phyloP scores from a whole-genome alignment of 2,329 filamentous ascomycete genomes.

The Talaromyces marneffei region DNA sequence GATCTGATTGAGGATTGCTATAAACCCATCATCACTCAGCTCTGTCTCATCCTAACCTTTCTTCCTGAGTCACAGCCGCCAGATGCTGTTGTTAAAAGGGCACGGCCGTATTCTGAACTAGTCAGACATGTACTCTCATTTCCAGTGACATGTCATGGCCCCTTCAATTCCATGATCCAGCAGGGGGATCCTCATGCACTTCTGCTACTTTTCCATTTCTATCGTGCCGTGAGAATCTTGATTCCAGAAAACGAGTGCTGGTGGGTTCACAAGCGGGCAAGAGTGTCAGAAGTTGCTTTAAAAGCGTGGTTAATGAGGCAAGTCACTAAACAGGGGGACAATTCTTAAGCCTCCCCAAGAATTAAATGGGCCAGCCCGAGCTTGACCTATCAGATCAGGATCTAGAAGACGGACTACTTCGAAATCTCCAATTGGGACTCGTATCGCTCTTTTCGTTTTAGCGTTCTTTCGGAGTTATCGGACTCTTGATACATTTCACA shows the following conservation, averaged over 20 bases:
- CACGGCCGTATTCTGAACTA: background rate
- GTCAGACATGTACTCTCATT: constrained; percentile 4
- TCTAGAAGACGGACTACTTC: background rate
- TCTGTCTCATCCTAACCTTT: constrained; percentile 10
- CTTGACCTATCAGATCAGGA: too few relatives aligned
- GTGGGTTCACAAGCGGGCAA: constrained; percentile 11
- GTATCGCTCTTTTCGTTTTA: background rate
- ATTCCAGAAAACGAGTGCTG: constrained; percentile 1
- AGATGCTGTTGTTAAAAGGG: too few relatives aligned
- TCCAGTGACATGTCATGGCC: constrained; percentile 8
- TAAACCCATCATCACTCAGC: constrained; percentile 2
- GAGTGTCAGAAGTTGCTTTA: background rate
- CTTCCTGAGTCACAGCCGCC: background rate
- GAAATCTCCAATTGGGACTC: background rate
- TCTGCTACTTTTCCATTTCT: constrained; percentile 9
- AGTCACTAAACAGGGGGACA: background rate
- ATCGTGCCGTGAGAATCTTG: constrained; percentile 10
- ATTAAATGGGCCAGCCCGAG: background rate
- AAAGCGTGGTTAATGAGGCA: constrained; percentile 1
- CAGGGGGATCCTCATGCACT: constrained; percentile 2
- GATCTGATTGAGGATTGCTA: background rate
- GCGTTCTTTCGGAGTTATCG: background rate
- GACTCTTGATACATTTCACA: background rate
- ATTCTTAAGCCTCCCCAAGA: background rate
- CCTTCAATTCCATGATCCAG: constrained; percentile 8